phyloP scores from a whole-genome alignment of 2,329 filamentous ascomycete species.

The Huntiella savannae region DNA sequence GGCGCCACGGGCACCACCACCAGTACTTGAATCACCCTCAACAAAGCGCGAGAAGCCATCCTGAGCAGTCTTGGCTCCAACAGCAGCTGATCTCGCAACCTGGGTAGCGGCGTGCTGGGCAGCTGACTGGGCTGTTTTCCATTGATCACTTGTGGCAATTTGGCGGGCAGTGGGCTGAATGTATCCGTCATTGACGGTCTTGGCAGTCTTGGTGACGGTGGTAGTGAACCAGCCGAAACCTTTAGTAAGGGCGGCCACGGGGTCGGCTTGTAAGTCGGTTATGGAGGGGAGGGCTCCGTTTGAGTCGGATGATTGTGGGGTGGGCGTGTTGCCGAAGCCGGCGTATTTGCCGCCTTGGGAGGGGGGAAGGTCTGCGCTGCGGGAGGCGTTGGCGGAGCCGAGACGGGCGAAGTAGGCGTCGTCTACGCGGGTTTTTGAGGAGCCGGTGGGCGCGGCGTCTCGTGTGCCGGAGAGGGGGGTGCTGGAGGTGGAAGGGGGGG shows the following conservation, averaged over 20 bases:
- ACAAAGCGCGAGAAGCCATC: slow-evolving; percentile 75
- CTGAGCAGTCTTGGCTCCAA: slow-evolving; percentile 55
- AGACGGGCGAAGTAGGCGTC: slow-evolving; percentile 81
- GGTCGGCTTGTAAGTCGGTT: slow-evolving; percentile 84
- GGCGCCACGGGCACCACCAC: slow-evolving; percentile 12
- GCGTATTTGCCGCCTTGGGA: slow-evolving; percentile 82
- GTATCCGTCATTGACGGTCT: slow-evolving; percentile 76
- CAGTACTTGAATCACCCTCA: slow-evolving; percentile 40
- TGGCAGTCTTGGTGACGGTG: slow-evolving; percentile 75
- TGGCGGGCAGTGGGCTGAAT: slow-evolving; percentile 70
- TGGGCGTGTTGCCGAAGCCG: slow-evolving; percentile 70
- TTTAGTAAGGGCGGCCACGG: slow-evolving; percentile 71
- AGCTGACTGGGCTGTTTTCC: slow-evolving; percentile 28
- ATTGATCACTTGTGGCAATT: slow-evolving; percentile 65
- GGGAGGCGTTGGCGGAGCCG: slow-evolving; percentile 61
- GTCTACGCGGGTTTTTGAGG: slow-evolving; percentile 43
- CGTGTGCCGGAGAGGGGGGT: slow-evolving; percentile 14
- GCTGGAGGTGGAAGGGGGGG: slow-evolving; percentile 18
- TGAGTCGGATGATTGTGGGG: slow-evolving; percentile 22
- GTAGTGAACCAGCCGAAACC: slow-evolving; percentile 88
- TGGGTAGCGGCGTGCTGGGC: slow-evolving; percentile 43
- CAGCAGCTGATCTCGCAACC: slow-evolving; percentile 45
- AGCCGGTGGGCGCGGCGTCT: slow-evolving; percentile 15
- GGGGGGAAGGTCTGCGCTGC: slow-evolving; percentile 58
- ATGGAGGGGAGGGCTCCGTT: slow-evolving; percentile 38